A percentile compares a stretch with the other conserved stretches of the same genome.
phyloP scores from a whole-genome alignment of 2,329 filamentous ascomycete genomes.

The Elsinoe ampelina region DNA sequence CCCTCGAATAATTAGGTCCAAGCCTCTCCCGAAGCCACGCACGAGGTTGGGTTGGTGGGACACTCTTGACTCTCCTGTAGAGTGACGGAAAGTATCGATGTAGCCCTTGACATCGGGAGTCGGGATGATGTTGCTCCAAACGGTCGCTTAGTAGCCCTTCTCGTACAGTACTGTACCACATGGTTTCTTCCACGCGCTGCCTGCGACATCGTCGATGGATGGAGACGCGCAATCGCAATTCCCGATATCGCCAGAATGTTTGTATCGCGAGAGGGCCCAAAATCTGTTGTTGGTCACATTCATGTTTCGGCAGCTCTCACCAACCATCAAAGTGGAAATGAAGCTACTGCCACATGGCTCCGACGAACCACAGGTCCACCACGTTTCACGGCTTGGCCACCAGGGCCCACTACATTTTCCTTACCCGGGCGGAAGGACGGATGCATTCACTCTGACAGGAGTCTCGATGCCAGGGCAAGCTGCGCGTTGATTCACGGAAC shows the following conservation, averaged over 20 bases:
- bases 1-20: neutral
- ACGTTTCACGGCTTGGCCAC: conserved; percentile 8
- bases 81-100: conserved; percentile 3
- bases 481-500: neutral
- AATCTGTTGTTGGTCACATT: neutral
- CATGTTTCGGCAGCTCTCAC: neutral
- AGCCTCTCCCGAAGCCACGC: conserved; percentile 12
- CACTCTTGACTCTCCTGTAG: neutral
- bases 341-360: conserved; percentile 6
- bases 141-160: conserved; percentile 2
- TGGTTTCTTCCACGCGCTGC: neutral
- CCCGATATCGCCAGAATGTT: neutral
- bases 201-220: conserved; percentile 1
- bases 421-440: neutral
- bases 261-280: neutral
- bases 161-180: neutral
- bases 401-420: neutral
- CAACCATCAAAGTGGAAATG: conserved; percentile 1
- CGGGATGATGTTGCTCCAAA: conserved; percentile 9
- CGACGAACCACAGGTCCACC: neutral
- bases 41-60: conserved; percentile 6
- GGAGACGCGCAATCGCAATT: neutral
- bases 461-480: neutral
- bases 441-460: neutral
- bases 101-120: conserved; percentile 1